Evolutionary conservation across 805 yeast species (phyloP), one percentile per base, ranked within the genome.

Genomic region (Ogataea dorogensis): DNA sequence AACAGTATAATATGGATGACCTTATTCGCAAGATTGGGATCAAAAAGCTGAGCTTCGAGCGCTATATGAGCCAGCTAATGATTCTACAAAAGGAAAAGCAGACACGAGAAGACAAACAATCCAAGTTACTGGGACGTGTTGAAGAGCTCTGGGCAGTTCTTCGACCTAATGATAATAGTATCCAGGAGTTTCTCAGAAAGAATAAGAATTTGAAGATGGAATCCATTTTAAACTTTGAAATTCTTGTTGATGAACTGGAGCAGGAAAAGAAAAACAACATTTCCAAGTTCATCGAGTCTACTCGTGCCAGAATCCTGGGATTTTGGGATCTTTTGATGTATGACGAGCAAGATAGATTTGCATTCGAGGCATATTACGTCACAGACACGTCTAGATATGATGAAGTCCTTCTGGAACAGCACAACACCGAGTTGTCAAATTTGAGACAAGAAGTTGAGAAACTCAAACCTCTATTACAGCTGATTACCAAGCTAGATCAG

Each of bases 251-350:
- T 12, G 68, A 84, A 37, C 65, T 89, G 17, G 70, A 73, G 30
- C 60, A 65, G 17, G 75, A 78, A 58, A 78, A 91, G 47, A 71
- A 77, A 18, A 70, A 75, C 38, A 73, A 74, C 46, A 75, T 89
- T 14, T 80, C 83, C 33, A 75, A 75, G 14, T 80, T 89, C 42
- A 82, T 89, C 9, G 52, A 64, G 5, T 83, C 77, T 29, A 67
- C 83, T 2, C 69, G 91, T 56, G 50, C 53, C 2, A 75, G 75
- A 38, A 81, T 89, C 8, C 69, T 67, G 25, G 71, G 66, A 3
- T 61, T 75, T 8, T 88, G 95, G 89, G 64, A 70, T 22, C 58
- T 67, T 7, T 59, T 89, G 47, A 78, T 72, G 56, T 81, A 72
- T 43, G 69, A 82, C 1, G 70, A 67, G 1, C 68, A 64, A 1